A percentile compares a stretch with the other conserved stretches of the same genome.
phyloP scores from a whole-genome alignment of 2,329 filamentous ascomycete genomes.

The Aspergillus costaricaensis region DNA sequence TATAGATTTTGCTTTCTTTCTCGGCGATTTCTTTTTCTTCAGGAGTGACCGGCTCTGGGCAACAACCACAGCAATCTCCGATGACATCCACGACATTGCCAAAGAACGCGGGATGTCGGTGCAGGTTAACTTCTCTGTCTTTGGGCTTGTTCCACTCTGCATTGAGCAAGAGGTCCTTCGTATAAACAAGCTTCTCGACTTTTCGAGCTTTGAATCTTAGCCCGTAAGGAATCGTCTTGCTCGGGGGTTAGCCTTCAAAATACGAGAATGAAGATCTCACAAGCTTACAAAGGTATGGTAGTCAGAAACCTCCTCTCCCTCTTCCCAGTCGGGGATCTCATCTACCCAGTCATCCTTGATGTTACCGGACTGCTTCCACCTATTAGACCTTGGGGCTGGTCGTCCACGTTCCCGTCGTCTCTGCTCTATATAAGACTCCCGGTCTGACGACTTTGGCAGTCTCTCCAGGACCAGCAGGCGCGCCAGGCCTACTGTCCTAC shows the following conservation, averaged over 20 bases:
- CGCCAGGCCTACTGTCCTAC: slow-evolving; percentile 73
- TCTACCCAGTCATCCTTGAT: slow-evolving; percentile 77
- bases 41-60: slow-evolving; percentile 67
- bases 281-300: slow-evolving; percentile 75
- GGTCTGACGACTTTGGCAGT: slow-evolving; percentile 67
- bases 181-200: slow-evolving; percentile 81
- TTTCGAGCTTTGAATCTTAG: slow-evolving; percentile 44
- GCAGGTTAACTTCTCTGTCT: slow-evolving; percentile 73
- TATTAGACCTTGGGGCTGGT: slow-evolving; percentile 52
- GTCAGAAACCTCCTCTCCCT: slow-evolving; percentile 72
- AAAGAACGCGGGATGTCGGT: slow-evolving; percentile 85
- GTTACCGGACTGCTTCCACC: slow-evolving; percentile 61
- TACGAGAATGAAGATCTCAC: slow-evolving; percentile 27
- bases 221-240: slow-evolving; percentile 42
- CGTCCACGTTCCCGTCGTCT: slow-evolving; percentile 72
- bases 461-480: slow-evolving; percentile 78
- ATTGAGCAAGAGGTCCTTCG: slow-evolving; percentile 78
- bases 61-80: slow-evolving; percentile 78
- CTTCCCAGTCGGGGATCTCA: slow-evolving; percentile 81
- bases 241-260: neutral
- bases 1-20: slow-evolving; percentile 73
- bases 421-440: slow-evolving; percentile 70
- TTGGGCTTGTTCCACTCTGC: slow-evolving; percentile 82
- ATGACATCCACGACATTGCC: slow-evolving; percentile 73
- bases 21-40: slow-evolving; percentile 72